Evolutionary conservation across 202 grass and related monocot species (phyloP), one percentile per base, ranked within the genome.

Genomic region (Carex sylvatica): DNA sequence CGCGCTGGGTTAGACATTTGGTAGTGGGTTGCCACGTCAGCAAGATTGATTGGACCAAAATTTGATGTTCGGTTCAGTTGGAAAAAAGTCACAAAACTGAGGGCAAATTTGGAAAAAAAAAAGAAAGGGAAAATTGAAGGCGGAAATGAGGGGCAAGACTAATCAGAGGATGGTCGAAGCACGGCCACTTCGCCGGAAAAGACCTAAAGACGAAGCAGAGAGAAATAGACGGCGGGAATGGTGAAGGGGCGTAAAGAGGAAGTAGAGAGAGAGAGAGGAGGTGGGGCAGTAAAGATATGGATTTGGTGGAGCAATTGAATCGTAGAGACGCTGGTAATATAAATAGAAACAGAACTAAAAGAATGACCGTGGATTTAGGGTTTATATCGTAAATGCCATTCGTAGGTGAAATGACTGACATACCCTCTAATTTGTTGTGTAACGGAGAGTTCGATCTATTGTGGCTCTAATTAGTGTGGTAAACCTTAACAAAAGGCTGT

Each of bases 1-100:
- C 44, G 80, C 38, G 74, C 62, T 49, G 54, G 74, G 79, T 83
- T 88, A 70, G 85, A 87, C 91, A 93, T 91, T 86, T 75, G 44
- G 71, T 54, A 24, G 67, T 80, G 3, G 60, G 55, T 46, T 78
- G 74, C 82, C 93, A 86, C 74, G 85, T 66, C 28, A 82, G 85
- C 69, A 82, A 51, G 44, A 79, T 56, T 65, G 87, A 86, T 81
- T 77, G 80, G 77, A 55, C 74, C 84, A 61, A 47, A 55, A 74
- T 35, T 20, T 61, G 3, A 20, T 30, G 80, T 44, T 36, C 24
- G 3, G 47, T 61, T 70, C 12, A 78, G 74, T 81, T 83, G 16
- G 35, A 23, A 35, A 78, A 7, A 13, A 47, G 44, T 80, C 22
- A 53, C 22, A 26, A 80, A 83, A 79, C 71, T 35, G 83, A 66